Percentiles rank a stretch among this genome's conserved stretches.
Conservation (phyloP, 305 asterid genomes). For the Fraxinus sp. region DNA sequence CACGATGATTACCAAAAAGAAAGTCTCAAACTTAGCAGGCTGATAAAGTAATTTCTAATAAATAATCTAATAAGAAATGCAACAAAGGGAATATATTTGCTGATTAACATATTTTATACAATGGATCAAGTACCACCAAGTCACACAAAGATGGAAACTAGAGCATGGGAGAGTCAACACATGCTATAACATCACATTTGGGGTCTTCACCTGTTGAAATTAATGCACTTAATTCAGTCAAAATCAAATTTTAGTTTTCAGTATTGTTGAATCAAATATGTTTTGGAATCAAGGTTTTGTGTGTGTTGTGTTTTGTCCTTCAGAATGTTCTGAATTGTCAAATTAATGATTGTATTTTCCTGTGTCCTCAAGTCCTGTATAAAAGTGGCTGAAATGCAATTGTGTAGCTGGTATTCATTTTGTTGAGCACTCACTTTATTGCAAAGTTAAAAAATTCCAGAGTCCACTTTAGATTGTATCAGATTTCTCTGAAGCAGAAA, state of each 20-base stretch:
- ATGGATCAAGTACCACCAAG: background rate
- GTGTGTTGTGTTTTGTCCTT: too few relatives aligned
- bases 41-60: background rate
- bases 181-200: background rate
- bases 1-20: background rate
- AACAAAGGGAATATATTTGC: background rate
- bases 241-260: too few relatives aligned
- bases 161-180: background rate
- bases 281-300: too few relatives aligned
- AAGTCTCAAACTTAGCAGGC: background rate
- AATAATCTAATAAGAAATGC: background rate
- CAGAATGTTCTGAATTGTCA: too few relatives aligned
- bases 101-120: background rate
- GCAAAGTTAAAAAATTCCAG: too few relatives aligned
- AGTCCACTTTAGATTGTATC: too few relatives aligned
- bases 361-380: too few relatives aligned
- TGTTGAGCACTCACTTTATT: too few relatives aligned
- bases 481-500: too few relatives aligned
- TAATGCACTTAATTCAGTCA: background rate
- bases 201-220: background rate
- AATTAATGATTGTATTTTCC: too few relatives aligned
- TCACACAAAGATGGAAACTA: background rate
- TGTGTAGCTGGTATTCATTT: too few relatives aligned
- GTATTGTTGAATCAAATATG: background rate
- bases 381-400: too few relatives aligned